Evolutionary conservation across 495 filamentous ascomycete genomes (phyloP).

Genomic region (Saxophila tyrrhenica): DNA sequence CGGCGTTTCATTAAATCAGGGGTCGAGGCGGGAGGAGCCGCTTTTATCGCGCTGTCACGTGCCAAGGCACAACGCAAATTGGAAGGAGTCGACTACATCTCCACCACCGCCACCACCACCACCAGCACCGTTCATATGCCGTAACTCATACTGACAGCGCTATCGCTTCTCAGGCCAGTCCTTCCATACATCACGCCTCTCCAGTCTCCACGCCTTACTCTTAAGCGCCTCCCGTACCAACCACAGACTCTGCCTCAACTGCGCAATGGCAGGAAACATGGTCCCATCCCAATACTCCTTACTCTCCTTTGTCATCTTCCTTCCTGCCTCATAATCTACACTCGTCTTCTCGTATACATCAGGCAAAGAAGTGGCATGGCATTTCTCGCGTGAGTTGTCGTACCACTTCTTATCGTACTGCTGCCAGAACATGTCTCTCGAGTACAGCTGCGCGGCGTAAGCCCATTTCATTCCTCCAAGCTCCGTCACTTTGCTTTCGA

Average conservation of each 20-base stretch:
- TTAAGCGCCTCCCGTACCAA: constrained; percentile 4
- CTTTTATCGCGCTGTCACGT: background rate
- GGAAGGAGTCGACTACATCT: no score
- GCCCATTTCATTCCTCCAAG: constrained; percentile 56
- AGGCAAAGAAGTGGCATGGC: constrained; percentile 35
- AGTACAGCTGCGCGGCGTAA: constrained; percentile 40
- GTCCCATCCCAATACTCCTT: background rate
- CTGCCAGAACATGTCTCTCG: constrained; percentile 44
- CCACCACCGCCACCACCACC: no score
- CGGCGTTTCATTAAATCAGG: background rate
- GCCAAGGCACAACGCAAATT: no score
- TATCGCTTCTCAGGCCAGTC: constrained; percentile 1
- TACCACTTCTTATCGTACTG: constrained; percentile 42
- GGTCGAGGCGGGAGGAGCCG: background rate
- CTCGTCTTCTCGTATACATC: constrained; percentile 46
- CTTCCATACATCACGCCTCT: constrained; percentile 5
- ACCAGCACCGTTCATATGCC: no score
- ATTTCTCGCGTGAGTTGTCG: constrained; percentile 37
- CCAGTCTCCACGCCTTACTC: constrained; percentile 3
- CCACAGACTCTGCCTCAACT: constrained; percentile 3
- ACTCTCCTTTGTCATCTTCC: constrained; percentile 13
- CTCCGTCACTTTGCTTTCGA: constrained; percentile 52
- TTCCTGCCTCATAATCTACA: constrained; percentile 23
- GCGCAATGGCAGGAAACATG: background rate
- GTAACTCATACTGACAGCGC: no score